A percentile compares a stretch with the other conserved stretches of the same genome.
These are phyloP conservation scores for Furcasterigmium sp. DNA, from an alignment of 2,329 filamentous ascomycete genomes.

Conservation along the genomic window DNA sequence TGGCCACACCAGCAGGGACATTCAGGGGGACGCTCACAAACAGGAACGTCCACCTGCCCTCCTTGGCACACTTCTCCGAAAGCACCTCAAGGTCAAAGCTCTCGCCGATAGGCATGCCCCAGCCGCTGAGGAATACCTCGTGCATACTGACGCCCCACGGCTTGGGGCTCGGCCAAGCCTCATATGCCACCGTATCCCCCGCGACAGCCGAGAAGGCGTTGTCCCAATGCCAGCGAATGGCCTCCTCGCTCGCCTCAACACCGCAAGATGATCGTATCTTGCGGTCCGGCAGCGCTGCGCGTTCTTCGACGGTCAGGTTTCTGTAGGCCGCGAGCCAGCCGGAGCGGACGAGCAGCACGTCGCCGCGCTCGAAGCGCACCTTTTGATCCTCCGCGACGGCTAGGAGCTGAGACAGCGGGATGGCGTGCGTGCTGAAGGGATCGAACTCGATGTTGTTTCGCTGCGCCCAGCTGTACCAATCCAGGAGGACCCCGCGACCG, in stretches of 20 bases:
- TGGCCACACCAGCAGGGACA: conserved; percentile 29
- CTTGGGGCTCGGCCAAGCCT: conserved; percentile 31
- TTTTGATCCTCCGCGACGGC: conserved; percentile 28
- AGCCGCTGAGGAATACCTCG: background rate
- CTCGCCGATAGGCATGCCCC: conserved; percentile 39
- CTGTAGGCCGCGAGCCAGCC: conserved; percentile 26
- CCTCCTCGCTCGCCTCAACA: conserved; percentile 26
- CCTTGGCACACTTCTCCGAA: conserved; percentile 23
- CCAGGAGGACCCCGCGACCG: conserved; percentile 45
- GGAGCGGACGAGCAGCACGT: conserved; percentile 41
- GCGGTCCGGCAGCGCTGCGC: conserved; percentile 19
- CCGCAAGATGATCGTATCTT: conserved; percentile 27
- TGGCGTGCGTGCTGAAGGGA: conserved; percentile 46
- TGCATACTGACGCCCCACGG: conserved; percentile 29
- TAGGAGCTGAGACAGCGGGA: conserved; percentile 22
- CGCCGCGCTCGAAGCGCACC: conserved; percentile 39
- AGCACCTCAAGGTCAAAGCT: conserved; percentile 38
- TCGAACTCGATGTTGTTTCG: conserved; percentile 43
- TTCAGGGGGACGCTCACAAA: conserved; percentile 31
- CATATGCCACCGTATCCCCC: conserved; percentile 35
- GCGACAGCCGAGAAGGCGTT: conserved; percentile 37
- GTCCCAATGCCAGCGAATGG: conserved; percentile 39
- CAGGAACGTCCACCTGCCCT: conserved; percentile 32
- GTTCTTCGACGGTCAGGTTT: conserved; percentile 12
- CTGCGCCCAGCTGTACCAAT: conserved; percentile 47